These are phyloP conservation scores for Zygoascus flipseniorum DNA, from an alignment of 805 yeast genomes.

Conservation along the genomic window DNA sequence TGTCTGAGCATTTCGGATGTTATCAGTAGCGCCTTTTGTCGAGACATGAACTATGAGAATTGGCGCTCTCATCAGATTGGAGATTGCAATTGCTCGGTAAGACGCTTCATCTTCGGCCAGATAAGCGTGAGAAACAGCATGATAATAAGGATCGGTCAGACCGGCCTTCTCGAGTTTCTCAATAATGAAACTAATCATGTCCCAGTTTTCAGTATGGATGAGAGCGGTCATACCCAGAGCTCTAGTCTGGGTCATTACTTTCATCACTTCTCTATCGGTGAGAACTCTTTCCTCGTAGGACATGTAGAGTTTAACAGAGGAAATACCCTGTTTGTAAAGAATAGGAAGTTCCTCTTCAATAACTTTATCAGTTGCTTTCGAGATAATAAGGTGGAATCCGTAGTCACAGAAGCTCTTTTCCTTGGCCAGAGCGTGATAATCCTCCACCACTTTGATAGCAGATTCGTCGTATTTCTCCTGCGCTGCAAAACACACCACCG, in stretches of 20 bases:
- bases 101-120: conserved; percentile 44
- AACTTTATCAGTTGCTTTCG: conserved; percentile 27
- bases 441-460: conserved; percentile 25
- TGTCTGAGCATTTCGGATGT: conserved; percentile 37
- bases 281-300: conserved; percentile 38
- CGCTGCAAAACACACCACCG: conserved; percentile 40
- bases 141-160: conserved; percentile 37
- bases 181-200: conserved; percentile 34
- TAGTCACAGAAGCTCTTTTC: conserved; percentile 37
- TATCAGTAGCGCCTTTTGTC: conserved; percentile 33
- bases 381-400: conserved; percentile 40
- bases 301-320: conserved; percentile 38
- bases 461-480: conserved; percentile 31
- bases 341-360: conserved; percentile 29
- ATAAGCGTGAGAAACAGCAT: conserved; percentile 37
- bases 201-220: conserved; percentile 47
- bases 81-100: conserved; percentile 37
- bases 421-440: conserved; percentile 27
- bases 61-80: conserved; percentile 39
- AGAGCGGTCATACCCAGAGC: conserved; percentile 38
- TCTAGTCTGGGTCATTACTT: conserved; percentile 33
- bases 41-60: conserved; percentile 43
- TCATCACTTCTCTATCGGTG: conserved; percentile 34
- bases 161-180: conserved; percentile 33
- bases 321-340: conserved; percentile 32